Evolutionary conservation across 371 early-diverging fungal genomes (phyloP), one percentile per base, ranked within the genome.

Genomic region (Apophysomyces elegans): DNA sequence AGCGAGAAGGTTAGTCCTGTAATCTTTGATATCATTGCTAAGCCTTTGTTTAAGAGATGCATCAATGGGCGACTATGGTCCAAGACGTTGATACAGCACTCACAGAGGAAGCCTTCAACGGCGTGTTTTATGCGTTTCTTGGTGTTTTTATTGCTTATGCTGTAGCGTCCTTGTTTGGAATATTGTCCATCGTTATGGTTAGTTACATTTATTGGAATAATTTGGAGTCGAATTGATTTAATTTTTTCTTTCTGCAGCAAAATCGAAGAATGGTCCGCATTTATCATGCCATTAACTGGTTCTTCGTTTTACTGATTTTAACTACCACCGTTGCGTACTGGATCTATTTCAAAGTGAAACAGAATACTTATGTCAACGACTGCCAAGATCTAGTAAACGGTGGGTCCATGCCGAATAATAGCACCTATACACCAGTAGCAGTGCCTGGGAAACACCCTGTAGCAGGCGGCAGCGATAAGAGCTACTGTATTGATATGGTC

Each of bases 241-340:
- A 39, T 5, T 32, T 59, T 8, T 44, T 7, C 35, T 37, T 56
- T 35, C 36, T 9, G 63, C 60, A 76, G 76, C 73, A 73, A 75
- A 65, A 63, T 8, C 69, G 74, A 46, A 73, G 56, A 21, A 16
- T 74, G 62, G 72, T 79, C 12, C 69, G 73, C 13, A 59, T 72
- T 4, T 76, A 76, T 65, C 76, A 76, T 46, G 59, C 76, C 32
- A n/a, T 66, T n/a, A 74, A 79, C 61, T 79, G 79, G 79, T 74
- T 79, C 59, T 74, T 74, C 61, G 79, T 77, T 14, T 47, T 77
- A 2, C 41, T 73, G 26, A 38, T 75, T 3, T 65, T 80, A n/a
- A 72, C 72, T 7, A 65, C 62, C 4, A 66, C 69, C 4, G 65
- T 72, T 16, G 73, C 79, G 1, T 70, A 67, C 45, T 79, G 79